These are phyloP conservation scores for Russula sp. DNA, from an alignment of 768 basidiomycete genomes.

Conservation along the genomic window DNA sequence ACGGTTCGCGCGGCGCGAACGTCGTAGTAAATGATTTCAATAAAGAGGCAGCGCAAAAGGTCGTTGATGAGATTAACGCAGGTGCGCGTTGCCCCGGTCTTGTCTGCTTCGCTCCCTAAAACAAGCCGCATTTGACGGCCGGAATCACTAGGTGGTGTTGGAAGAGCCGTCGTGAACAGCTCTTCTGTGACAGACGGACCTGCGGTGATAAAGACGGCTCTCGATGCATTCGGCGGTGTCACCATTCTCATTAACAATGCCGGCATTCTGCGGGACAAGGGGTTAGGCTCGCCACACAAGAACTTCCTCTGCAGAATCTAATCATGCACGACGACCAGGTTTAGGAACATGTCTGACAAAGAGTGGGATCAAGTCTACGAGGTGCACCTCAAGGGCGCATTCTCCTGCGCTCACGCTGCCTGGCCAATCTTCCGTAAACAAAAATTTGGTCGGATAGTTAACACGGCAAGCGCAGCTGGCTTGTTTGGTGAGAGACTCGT, in stretches of 20 bases:
- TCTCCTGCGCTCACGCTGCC: constrained; percentile 85
- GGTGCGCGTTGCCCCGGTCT: constrained; percentile 41
- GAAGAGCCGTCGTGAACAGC: constrained; percentile 81
- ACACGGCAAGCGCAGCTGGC: constrained; percentile 92
- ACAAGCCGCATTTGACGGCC: neutral
- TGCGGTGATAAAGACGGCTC: constrained; percentile 78
- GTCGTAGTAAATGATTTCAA: constrained; percentile 96
- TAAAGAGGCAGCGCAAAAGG: constrained; percentile 78
- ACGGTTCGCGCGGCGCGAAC: constrained; percentile 89
- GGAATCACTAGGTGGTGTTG: constrained; percentile 48
- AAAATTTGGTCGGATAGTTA: constrained; percentile 91
- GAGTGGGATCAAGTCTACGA: constrained; percentile 87
- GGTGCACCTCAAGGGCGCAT: constrained; percentile 93
- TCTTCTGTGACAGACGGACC: constrained; percentile 84
- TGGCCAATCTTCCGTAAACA: constrained; percentile 96
- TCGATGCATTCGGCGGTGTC: constrained; percentile 77
- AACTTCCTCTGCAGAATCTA: neutral
- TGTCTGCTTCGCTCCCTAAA: neutral
- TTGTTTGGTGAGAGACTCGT: constrained; percentile 57
- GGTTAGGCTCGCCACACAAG: constrained; percentile 37
- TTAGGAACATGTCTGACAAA: constrained; percentile 96
- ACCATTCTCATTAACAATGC: constrained; percentile 96
- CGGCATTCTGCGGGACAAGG: constrained; percentile 79
- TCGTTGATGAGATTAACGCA: constrained; percentile 81
- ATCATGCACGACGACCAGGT: constrained; percentile 38